Evolutionary conservation across 2,329 filamentous ascomycete species (phyloP).

Genomic region (Elsinoe australis): DNA sequence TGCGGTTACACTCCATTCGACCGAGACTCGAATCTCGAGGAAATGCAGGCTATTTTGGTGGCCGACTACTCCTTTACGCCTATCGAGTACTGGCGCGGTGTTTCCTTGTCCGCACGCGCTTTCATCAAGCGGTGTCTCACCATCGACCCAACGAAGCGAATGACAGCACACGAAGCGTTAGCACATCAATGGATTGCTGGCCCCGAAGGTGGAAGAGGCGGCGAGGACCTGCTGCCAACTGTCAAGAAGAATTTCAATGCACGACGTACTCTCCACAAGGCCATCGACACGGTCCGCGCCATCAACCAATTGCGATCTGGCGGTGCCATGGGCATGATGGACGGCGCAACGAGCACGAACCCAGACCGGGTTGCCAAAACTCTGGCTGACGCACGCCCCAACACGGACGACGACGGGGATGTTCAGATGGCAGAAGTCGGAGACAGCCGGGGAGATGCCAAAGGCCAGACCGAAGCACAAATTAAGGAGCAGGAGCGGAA

Average conservation of each 20-base stretch:
- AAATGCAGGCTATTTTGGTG: conserved; percentile 97
- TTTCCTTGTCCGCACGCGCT: conserved; percentile 73
- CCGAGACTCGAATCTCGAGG: conserved; percentile 92
- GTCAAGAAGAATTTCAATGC: conserved; percentile 67
- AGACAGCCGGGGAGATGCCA: conserved; percentile 51
- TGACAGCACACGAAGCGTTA: conserved; percentile 77
- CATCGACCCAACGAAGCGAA: conserved; percentile 75
- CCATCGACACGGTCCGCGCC: conserved; percentile 59
- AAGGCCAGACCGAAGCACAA: conserved; percentile 43
- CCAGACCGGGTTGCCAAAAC: conserved; percentile 33
- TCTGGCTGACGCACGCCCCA: conserved; percentile 21
- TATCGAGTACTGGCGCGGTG: conserved; percentile 90
- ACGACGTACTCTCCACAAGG: conserved; percentile 56
- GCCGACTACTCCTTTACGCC: conserved; percentile 96
- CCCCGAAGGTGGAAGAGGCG: conserved; percentile 41
- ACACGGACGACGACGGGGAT: conserved; percentile 24
- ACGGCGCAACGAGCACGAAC: conserved; percentile 51
- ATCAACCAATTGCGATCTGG: conserved; percentile 61
- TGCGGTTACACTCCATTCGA: conserved; percentile 98
- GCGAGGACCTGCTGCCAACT: conserved; percentile 53
- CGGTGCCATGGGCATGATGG: conserved; percentile 51
- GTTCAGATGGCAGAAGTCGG: conserved; percentile 40
- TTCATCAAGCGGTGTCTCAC: conserved; percentile 91
- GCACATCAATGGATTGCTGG: conserved; percentile 59
- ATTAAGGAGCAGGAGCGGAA: conserved; percentile 32